Evolutionary conservation across 2,329 filamentous ascomycete genomes (phyloP).

Genomic region (Ascochyta fabae): DNA sequence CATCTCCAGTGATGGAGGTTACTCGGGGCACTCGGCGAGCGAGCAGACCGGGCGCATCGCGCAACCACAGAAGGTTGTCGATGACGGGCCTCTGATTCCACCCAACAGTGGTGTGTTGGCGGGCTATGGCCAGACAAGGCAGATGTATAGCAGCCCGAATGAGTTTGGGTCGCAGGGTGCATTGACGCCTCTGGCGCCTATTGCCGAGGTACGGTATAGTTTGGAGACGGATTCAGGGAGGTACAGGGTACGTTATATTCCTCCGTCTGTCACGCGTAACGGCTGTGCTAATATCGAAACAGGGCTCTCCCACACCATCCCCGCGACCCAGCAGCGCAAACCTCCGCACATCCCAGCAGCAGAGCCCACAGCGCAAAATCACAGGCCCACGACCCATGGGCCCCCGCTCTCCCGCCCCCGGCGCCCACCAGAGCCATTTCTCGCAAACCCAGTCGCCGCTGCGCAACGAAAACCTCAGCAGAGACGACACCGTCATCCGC

Average conservation of each 20-base stretch:
- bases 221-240: conserved; percentile 54
- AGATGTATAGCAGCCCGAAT: conserved; percentile 48
- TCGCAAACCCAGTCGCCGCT: conserved; percentile 21
- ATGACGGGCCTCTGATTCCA: conserved; percentile 66
- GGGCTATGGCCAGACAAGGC: conserved; percentile 46
- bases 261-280: too few species aligned
- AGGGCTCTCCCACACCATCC: conserved; percentile 45
- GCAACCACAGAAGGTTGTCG: conserved; percentile 60
- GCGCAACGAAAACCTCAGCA: conserved; percentile 23
- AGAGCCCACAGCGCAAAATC: conserved; percentile 52
- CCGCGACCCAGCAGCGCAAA: conserved; percentile 37
- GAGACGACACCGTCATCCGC: conserved; percentile 41
- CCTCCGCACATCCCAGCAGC: conserved; percentile 30
- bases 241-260: conserved; percentile 29
- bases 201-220: conserved; percentile 58
- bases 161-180: conserved; percentile 47
- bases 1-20: conserved; percentile 48
- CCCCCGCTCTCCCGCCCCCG: conserved; percentile 55
- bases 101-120: conserved; percentile 54
- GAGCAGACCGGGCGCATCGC: conserved; percentile 52
- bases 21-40: conserved; percentile 47
- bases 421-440: not conserved
- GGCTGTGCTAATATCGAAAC: not conserved
- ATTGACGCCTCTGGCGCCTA: conserved; percentile 55
- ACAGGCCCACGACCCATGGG: conserved; percentile 59